Base-by-base conservation (phyloP, 1,284 basidiomycete genomes). In the Tremellales sp. region DNA sequence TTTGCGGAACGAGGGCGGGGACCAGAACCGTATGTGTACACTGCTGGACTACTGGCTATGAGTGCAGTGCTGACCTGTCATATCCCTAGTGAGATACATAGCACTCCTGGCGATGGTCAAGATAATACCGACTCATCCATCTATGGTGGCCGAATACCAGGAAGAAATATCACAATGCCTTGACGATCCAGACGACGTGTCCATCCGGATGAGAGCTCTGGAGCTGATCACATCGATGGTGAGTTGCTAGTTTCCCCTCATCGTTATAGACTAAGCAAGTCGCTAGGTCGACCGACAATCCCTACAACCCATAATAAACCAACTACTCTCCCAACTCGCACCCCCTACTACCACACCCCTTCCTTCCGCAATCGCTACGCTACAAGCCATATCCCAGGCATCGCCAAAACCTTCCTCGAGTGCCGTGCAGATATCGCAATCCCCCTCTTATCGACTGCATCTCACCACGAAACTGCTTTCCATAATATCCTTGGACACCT, bases 211-310 rank as follows among this genome's bases (percentile, higher is more conserved):
- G 83, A 79, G 93, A 39, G 93, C 94, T 1, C 79, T 99, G 18
- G 94, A 98, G 65, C 79, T 99, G 3, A 81, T 95, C 19, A 86
- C 88, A 33, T 89, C 88, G 1, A 94, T 98, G 85, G 92, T 91
- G 62, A 58, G 79, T 36, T 47, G 14, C 24, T 25, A 22, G 37
- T 9, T n/a, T n/a, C n/a, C n/a, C n/a, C n/a, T n/a, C n/a, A n/a
- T n/a, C n/a, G n/a, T n/a, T n/a, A n/a, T n/a, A n/a, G n/a, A n/a
- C n/a, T n/a, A n/a, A n/a, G n/a, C n/a, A 10, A 7, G 24, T 25
- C 16, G 9, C 16, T 26, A 94, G 89, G 85, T 86, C 36, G 85
- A 87, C 52, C 79, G 78, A 48, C 76, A 81, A 49, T 97, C 90
- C 66, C 76, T 97, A 4, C 90, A 91, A 66, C 84, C 85, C 1